Evolutionary conservation across 495 filamentous ascomycete genomes (phyloP), one percentile per base, ranked within the genome.

Genomic region (Xanthoparmelia taractica): DNA sequence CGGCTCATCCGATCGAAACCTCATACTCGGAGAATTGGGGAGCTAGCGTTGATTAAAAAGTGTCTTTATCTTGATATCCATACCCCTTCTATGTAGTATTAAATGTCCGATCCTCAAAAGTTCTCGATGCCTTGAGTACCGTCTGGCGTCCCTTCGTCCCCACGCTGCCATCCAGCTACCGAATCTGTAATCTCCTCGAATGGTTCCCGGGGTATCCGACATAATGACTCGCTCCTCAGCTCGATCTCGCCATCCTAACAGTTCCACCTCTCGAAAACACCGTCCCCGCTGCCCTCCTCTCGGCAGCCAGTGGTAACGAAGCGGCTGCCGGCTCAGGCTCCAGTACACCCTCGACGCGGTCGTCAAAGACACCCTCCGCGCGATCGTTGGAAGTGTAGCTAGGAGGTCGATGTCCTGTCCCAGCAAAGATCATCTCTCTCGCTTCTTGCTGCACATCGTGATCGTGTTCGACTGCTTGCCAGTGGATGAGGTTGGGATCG

Each of bases 401-500:
- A 31, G 66, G 66, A 1, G 66, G 66, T 7, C 50, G 57, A 50
- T 67, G 66, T 6, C 66, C 61, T 37, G 57, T 67, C 23, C 66
- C 58, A 12, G 66, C 66, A 18, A 67, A 58, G 6, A 67, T 48
- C 23, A 67, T 50, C n/a, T 50, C 59, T 31, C 62, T 50, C 11
- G 62, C 59, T 31, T 67, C 37, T 45, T 52, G 50, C 43, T 67
- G 66, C 10, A 67, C 62, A 31, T 61, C 50, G 20, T 54, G 33
- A 11, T 37, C 8, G 1, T 54, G 57, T 18, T 80, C 75, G 66
- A 84, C 82, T 48, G 86, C 80, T 70, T 85, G 80, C 90, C 90
- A 95, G 72, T 87, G 90, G 31, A 95, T 80, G 34, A 91, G 79
- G 67, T 91, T 82, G 1, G 90, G 90, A 69, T 95, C 86, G 40